Evolutionary conservation across 192 early-diverging fungal species (phyloP).

Genomic region (Pecoramyces ruminantium): DNA sequence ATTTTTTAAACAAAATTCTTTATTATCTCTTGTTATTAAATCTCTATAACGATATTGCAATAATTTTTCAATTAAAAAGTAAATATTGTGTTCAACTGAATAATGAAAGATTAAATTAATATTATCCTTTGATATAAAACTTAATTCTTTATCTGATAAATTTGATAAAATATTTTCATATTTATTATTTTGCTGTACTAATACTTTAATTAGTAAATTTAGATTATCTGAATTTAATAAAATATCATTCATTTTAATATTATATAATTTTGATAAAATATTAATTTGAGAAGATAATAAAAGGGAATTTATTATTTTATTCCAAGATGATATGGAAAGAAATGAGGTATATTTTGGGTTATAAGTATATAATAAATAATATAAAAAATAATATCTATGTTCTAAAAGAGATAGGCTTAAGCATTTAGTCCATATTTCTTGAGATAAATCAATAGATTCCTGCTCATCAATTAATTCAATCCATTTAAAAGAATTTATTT

Average conservation of each 20-base stretch:
- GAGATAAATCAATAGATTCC: not conserved
- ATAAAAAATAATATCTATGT: not conserved
- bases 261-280: not conserved
- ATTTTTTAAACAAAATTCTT: not conserved
- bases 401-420: not conserved
- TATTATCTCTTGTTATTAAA: not conserved
- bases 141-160: not conserved
- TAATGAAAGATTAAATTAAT: not conserved
- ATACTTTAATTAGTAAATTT: not conserved
- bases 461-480: too few relatives aligned
- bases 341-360: not conserved
- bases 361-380: not conserved
- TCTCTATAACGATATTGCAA: not conserved
- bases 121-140: not conserved
- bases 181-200: not conserved
- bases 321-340: not conserved
- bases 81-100: not conserved
- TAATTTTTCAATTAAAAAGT: not conserved
- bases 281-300: not conserved
- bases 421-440: not conserved
- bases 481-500: too few relatives aligned
- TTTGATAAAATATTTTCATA: not conserved
- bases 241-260: not conserved
- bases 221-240: not conserved
- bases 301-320: not conserved